Percentiles rank a stretch among this genome's conserved stretches.
phyloP scores from a whole-genome alignment of 2,329 filamentous ascomycete genomes.

The Karstenula rhodostoma region DNA sequence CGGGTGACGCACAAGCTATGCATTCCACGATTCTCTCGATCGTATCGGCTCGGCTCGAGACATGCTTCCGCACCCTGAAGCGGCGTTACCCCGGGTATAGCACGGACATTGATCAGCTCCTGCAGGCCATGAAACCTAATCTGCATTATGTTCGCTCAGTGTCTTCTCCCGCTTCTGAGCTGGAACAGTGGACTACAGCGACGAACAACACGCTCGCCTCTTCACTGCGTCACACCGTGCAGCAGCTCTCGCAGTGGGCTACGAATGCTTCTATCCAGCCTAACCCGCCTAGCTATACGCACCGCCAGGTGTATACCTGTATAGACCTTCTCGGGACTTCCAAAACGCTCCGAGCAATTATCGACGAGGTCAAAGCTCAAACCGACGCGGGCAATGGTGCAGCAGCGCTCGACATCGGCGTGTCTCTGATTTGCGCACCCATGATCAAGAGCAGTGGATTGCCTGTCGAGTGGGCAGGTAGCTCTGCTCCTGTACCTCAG shows the following conservation, averaged over 20 bases:
- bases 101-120: constrained; percentile 73
- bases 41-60: constrained; percentile 73
- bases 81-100: constrained; percentile 68
- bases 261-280: constrained; percentile 59
- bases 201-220: constrained; percentile 64
- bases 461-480: constrained; percentile 44
- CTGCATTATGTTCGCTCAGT: constrained; percentile 67
- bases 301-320: constrained; percentile 71
- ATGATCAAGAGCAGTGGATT: constrained; percentile 50
- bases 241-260: constrained; percentile 73
- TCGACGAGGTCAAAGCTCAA: constrained; percentile 73
- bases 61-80: constrained; percentile 72
- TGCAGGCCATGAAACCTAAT: constrained; percentile 69
- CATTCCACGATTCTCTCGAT: constrained; percentile 75
- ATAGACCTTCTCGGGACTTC: constrained; percentile 69
- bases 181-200: constrained; percentile 71
- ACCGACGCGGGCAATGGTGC: constrained; percentile 66
- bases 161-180: constrained; percentile 69
- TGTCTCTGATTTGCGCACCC: constrained; percentile 74
- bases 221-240: constrained; percentile 68
- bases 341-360: constrained; percentile 66
- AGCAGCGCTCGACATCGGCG: constrained; percentile 73
- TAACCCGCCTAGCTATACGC: constrained; percentile 71
- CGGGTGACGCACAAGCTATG: constrained; percentile 75
- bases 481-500: constrained; percentile 33